These are phyloP conservation scores for Saccharomyces paradoxus DNA, from an alignment of 805 yeast genomes.

Conservation along the genomic window DNA sequence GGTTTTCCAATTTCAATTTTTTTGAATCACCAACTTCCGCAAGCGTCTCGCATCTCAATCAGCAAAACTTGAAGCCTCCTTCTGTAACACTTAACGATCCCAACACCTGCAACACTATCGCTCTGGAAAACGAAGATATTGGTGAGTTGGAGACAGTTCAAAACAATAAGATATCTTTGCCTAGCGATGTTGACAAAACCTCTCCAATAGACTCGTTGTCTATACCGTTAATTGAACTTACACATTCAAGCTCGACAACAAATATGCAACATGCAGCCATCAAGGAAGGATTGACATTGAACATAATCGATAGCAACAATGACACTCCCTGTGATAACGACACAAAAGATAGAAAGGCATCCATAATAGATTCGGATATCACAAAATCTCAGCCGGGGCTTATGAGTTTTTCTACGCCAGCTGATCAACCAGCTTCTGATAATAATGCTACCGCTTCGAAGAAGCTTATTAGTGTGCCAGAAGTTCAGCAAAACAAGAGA, in stretches of 20 bases:
- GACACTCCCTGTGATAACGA: not conserved
- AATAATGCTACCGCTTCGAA: not conserved
- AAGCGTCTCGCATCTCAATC: not conserved
- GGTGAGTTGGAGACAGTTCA: slow-evolving; percentile 1
- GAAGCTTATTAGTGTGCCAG: not conserved
- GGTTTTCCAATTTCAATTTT: slow-evolving; percentile 21
- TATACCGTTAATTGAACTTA: slow-evolving; percentile 29
- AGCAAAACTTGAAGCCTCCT: slow-evolving; percentile 4
- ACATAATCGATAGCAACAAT: not conserved
- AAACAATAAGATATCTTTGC: not conserved
- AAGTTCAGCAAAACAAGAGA: not conserved
- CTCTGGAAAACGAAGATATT: slow-evolving; percentile 11
- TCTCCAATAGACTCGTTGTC: slow-evolving; percentile 29
- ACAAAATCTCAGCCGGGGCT: not conserved
- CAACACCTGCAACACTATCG: slow-evolving; percentile 13
- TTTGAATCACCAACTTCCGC: slow-evolving; percentile 11
- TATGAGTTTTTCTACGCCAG: not conserved
- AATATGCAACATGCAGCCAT: not conserved
- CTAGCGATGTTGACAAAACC: slow-evolving; percentile 25
- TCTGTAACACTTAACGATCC: slow-evolving; percentile 15
- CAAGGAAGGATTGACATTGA: not conserved
- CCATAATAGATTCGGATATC: not conserved
- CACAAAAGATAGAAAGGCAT: not conserved
- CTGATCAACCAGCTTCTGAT: not conserved
- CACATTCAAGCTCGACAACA: slow-evolving; percentile 7